Percentiles rank a stretch among this genome's conserved stretches.
Evolutionary conservation across 805 yeast species (phyloP).

Genomic region (Teunomyces cretensis): DNA sequence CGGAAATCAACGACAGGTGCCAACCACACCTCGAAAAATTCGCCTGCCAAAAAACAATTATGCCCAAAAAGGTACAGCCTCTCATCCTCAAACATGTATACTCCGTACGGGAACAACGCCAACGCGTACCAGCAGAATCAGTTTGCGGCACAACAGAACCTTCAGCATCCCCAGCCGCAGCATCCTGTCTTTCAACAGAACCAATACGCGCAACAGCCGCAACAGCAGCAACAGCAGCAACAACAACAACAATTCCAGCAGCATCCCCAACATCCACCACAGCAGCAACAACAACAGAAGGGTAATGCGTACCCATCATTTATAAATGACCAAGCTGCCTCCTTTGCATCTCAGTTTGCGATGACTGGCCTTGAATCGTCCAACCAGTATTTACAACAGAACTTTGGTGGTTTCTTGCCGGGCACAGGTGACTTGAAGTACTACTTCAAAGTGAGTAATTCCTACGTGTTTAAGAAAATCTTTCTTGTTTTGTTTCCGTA

Average conservation of each 20-base stretch:
- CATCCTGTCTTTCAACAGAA: slow-evolving; percentile 19
- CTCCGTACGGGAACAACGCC: slow-evolving; percentile 34
- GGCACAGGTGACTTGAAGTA: slow-evolving; percentile 63
- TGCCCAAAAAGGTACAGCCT: background rate
- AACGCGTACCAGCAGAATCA: slow-evolving; percentile 13
- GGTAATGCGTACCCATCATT: slow-evolving; percentile 36
- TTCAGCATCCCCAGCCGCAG: slow-evolving; percentile 34
- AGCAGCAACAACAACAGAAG: slow-evolving; percentile 8
- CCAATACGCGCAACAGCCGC: slow-evolving; percentile 27
- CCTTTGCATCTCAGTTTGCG: slow-evolving; percentile 86
- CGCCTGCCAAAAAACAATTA: background rate
- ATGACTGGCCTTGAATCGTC: slow-evolving; percentile 81
- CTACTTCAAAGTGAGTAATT: slow-evolving; percentile 89
- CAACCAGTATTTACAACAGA: slow-evolving; percentile 74
- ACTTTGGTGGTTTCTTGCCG: slow-evolving; percentile 53
- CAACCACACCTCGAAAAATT: background rate
- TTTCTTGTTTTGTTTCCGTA: slow-evolving; percentile 81
- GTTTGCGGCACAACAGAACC: slow-evolving; percentile 13
- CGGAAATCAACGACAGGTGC: background rate
- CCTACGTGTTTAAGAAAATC: slow-evolving; percentile 76
- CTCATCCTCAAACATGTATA: slow-evolving; percentile 26
- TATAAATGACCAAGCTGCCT: slow-evolving; percentile 75
- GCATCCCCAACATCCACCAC: slow-evolving; percentile 20
- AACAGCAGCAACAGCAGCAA: slow-evolving; percentile 19
- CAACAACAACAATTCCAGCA: slow-evolving; percentile 20